Conservation (phyloP, 2,329 filamentous ascomycete species). For the Clarireedia monteithiana region DNA sequence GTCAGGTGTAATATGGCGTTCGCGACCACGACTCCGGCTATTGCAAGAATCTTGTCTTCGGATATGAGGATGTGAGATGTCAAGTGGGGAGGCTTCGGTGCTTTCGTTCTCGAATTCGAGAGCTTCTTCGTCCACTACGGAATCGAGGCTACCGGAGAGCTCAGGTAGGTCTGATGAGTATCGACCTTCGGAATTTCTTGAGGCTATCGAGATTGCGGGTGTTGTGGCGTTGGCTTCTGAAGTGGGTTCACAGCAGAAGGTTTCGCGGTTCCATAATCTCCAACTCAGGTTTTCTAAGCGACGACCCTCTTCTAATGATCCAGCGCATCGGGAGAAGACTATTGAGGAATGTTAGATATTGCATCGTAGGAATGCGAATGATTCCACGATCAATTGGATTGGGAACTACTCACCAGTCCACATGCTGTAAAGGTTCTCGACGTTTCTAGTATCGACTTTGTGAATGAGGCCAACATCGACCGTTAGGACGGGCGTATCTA, state of each 20-base stretch:
- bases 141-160: slow-evolving; percentile 72
- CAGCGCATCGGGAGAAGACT: slow-evolving; percentile 93
- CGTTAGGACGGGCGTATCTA: slow-evolving; percentile 80
- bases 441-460: slow-evolving; percentile 88
- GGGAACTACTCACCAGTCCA: slow-evolving; percentile 69
- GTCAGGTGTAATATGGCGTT: slow-evolving; percentile 87
- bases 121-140: slow-evolving; percentile 60
- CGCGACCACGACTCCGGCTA: slow-evolving; percentile 63
- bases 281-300: slow-evolving; percentile 92
- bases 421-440: slow-evolving; percentile 91
- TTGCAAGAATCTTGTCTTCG: slow-evolving; percentile 64
- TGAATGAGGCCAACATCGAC: slow-evolving; percentile 89
- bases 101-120: slow-evolving; percentile 42
- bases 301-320: slow-evolving; percentile 87
- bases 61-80: slow-evolving; percentile 55
- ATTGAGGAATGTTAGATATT: slow-evolving; percentile 3
- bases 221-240: slow-evolving; percentile 41
- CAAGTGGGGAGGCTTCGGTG: slow-evolving; percentile 44
- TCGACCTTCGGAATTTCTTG: slow-evolving; percentile 25
- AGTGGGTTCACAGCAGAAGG: slow-evolving; percentile 71
- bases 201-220: slow-evolving; percentile 31
- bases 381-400: not conserved
- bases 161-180: slow-evolving; percentile 57
- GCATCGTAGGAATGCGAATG: slow-evolving; percentile 4
- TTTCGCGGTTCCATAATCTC: slow-evolving; percentile 91